A percentile compares a stretch with the other conserved stretches of the same genome.
Evolutionary conservation across 192 early-diverging fungal genomes (phyloP).

Genomic region (Backusella liffmaniae): DNA sequence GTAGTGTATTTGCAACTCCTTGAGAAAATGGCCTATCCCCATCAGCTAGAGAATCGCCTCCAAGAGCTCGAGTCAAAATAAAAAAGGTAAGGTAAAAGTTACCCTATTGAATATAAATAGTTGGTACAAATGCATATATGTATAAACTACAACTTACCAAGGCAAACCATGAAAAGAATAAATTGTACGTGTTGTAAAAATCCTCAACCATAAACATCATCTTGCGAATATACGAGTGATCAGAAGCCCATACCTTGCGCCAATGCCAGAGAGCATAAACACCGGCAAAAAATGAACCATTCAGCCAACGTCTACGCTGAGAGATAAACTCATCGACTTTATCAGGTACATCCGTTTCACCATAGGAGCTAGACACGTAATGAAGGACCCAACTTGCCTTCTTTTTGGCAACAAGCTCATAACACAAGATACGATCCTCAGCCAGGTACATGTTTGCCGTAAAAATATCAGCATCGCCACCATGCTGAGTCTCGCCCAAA

Average conservation of each 20-base stretch:
- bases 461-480: slow-evolving; percentile 60
- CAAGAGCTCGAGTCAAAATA: slow-evolving; percentile 47
- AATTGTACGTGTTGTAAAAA: slow-evolving; percentile 77
- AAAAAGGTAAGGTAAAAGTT: slow-evolving; percentile 66
- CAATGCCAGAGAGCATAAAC: slow-evolving; percentile 69
- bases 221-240: slow-evolving; percentile 67
- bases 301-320: slow-evolving; percentile 81
- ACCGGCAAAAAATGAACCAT: slow-evolving; percentile 77
- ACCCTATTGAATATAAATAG: slow-evolving; percentile 25
- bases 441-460: slow-evolving; percentile 67
- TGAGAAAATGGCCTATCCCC: slow-evolving; percentile 32
- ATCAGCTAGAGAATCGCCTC: slow-evolving; percentile 8
- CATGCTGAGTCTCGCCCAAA: slow-evolving; percentile 69
- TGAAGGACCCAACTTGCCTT: slow-evolving; percentile 64
- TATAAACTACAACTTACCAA: slow-evolving; percentile 29
- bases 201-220: slow-evolving; percentile 75
- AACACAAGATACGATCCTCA: slow-evolving; percentile 80
- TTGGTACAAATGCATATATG: neutral
- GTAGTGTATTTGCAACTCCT: slow-evolving; percentile 37
- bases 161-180: slow-evolving; percentile 92
- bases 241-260: slow-evolving; percentile 61
- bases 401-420: slow-evolving; percentile 74
- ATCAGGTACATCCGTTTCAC: slow-evolving; percentile 80
- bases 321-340: slow-evolving; percentile 62
- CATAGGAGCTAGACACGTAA: slow-evolving; percentile 69